Base-by-base conservation (phyloP, 257 asterid genomes). In the Solanum dulcamara region DNA sequence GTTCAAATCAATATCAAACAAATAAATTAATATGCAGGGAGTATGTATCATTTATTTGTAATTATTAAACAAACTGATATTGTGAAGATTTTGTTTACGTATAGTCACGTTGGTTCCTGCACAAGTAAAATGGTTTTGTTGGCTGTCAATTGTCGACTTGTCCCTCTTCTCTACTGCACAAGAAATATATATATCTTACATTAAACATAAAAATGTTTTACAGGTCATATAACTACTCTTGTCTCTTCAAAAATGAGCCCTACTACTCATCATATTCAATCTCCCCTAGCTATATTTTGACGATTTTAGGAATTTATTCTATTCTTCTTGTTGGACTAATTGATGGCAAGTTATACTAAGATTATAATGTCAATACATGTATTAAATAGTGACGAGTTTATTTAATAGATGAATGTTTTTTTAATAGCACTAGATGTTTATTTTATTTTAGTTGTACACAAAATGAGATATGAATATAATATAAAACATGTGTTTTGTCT, bases 91-190 rank as follows among this genome's bases (percentile, higher is more conserved):
- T 88, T 85, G 87, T 85, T 87, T 67, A 66, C 85, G 77, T 64
- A 74, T 11, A 32, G 84, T 81, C 84, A 81, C 84, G 84, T 55
- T 81, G 84, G 50, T 80, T 51, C 40, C 85, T 28, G 51, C 20
- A 32, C 48, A 59, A 77, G 85, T 83, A 86, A 89, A 88, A 82
- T 89, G 66, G 85, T 57, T 89, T 62, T 83, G 24, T 87, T 87
- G 71, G 86, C 92, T 92, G 94, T 90, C 94, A 89, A 83, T 80
- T 89, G 92, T 91, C 94, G 68, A 85, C 68, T 88, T 89, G 94
- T 91, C 93, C 79, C 79, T 70, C 79, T 70, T 18, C 9, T 35
- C 30, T 68, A 68, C 51, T 67, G 51, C 81, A 66, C 28, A 22
- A 83, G 24, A 83, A 64, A 8, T 66, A 28, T 28, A 81, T 33